A percentile compares a stretch with the other conserved stretches of the same genome.
These are phyloP conservation scores for Sonneratia alba DNA, from an alignment of 345 rosid genomes.

Conservation along the genomic window DNA sequence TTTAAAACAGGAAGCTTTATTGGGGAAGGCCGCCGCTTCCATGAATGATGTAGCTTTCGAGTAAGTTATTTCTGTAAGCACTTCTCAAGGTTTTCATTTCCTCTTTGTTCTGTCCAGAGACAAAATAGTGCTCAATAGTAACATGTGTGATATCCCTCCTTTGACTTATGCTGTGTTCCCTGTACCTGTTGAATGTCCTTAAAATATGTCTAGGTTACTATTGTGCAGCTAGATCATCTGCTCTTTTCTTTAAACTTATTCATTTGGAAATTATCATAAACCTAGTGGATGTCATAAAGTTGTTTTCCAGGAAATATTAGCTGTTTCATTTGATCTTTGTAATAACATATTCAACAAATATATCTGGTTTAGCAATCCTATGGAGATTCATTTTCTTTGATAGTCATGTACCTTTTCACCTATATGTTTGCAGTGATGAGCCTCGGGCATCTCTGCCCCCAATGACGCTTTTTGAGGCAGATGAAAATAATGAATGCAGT, in stretches of 20 bases:
- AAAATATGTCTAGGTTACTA: too few relatives aligned
- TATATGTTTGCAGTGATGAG: conserved; percentile 37
- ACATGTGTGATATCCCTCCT: not conserved
- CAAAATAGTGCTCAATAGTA: not conserved
- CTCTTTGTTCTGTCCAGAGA: not conserved
- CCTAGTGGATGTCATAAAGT: not conserved
- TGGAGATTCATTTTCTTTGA: not conserved
- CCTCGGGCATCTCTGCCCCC: conserved; percentile 32
- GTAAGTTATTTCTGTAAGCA: conserved; percentile 31
- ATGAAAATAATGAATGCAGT: conserved; percentile 14
- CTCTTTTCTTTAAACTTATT: not conserved
- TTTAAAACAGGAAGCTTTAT: conserved; percentile 48
- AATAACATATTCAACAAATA: not conserved
- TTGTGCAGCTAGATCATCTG: too few relatives aligned
- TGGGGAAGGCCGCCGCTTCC: conserved; percentile 19
- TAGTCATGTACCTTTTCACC: not conserved
- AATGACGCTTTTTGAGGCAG: conserved; percentile 23
- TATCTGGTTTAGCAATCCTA: not conserved
- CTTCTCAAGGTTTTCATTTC: not conserved
- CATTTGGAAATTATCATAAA: not conserved
- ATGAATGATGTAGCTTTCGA: conserved; percentile 33
- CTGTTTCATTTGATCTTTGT: not conserved
- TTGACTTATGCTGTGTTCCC: not conserved
- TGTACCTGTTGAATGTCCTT: not conserved
- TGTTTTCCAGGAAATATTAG: not conserved